phyloP scores from a whole-genome alignment of 192 early-diverging fungal genomes.

The Radiomyces spectabilis region DNA sequence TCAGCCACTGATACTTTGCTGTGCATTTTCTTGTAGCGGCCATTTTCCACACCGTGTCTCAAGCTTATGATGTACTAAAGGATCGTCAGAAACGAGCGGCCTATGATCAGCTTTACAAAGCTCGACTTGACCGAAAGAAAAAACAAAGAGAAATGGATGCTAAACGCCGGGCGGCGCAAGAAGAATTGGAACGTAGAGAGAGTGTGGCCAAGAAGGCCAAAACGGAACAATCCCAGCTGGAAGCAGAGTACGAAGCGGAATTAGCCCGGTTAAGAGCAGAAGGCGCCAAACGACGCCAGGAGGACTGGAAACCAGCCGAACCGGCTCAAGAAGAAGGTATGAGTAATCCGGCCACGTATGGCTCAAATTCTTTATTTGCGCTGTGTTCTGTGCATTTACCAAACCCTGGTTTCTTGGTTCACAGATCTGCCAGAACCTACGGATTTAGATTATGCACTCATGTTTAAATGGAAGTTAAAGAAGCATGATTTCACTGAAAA shows the following conservation, averaged over 20 bases:
- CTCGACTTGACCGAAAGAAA: conserved; percentile 36
- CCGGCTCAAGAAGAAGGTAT: conserved; percentile 10
- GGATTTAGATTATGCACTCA: conserved; percentile 36
- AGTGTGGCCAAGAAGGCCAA: conserved; percentile 35
- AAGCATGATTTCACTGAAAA: conserved; percentile 26
- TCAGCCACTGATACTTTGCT: not conserved
- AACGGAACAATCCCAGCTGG: conserved; percentile 31
- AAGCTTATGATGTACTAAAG: conserved; percentile 37
- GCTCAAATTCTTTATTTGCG: not conserved
- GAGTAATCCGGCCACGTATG: not conserved
- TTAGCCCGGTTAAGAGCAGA: conserved; percentile 29
- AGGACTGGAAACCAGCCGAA: conserved; percentile 18
- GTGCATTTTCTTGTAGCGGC: conserved; percentile 21
- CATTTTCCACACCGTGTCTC: conserved; percentile 35
- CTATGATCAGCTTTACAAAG: conserved; percentile 25
- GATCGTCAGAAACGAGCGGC: conserved; percentile 33
- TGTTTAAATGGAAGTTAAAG: conserved; percentile 45
- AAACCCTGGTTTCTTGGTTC: too few species aligned
- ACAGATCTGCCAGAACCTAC: conserved; percentile 15
- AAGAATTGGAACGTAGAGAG: conserved; percentile 39
- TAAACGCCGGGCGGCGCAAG: conserved; percentile 32
- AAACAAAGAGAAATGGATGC: conserved; percentile 36
- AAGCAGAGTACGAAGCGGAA: conserved; percentile 26
- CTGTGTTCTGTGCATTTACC: not conserved
- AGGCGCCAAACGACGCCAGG: conserved; percentile 18